Evolutionary conservation across 2,329 filamentous ascomycete species (phyloP).

Genomic region (Coleophoma cylindrospora): DNA sequence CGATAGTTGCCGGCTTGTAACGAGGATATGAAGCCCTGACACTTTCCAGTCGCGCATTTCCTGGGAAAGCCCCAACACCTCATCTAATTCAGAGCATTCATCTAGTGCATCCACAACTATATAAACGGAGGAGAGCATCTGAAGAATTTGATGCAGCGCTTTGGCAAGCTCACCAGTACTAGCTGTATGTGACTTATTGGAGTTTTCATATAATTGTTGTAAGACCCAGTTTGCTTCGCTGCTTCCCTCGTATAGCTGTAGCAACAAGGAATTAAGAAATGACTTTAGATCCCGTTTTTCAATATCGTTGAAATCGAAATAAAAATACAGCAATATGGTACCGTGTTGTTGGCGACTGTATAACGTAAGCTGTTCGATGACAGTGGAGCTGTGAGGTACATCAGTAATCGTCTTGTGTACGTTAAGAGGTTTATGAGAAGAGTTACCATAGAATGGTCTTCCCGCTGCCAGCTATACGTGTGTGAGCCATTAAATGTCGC

Average conservation of each 20-base stretch:
- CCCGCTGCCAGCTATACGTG: not conserved
- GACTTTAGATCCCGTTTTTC: constrained; percentile 28
- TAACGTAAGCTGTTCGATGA: constrained; percentile 22
- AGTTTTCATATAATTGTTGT: not conserved
- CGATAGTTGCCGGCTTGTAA: constrained; percentile 28
- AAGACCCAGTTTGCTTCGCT: constrained; percentile 1
- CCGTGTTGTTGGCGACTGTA: not conserved
- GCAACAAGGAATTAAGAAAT: constrained; percentile 31
- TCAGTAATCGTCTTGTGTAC: constrained; percentile 8
- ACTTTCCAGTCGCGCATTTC: constrained; percentile 14
- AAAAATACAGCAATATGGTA: constrained; percentile 24
- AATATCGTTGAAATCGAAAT: constrained; percentile 33
- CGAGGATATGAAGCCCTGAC: constrained; percentile 13
- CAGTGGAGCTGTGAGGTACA: constrained; percentile 31
- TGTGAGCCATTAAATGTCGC: not conserved
- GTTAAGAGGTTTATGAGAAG: not conserved
- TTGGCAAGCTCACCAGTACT: constrained; percentile 11
- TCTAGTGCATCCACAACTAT: constrained; percentile 30
- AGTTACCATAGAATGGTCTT: constrained; percentile 3
- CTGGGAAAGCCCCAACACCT: constrained; percentile 20
- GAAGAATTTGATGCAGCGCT: constrained; percentile 22
- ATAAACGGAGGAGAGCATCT: constrained; percentile 13
- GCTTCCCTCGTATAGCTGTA: constrained; percentile 22
- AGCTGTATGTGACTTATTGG: no score
- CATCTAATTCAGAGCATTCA: constrained; percentile 24